phyloP scores from a whole-genome alignment of 2,329 filamentous ascomycete species.

The Colletotrichum navitas region DNA sequence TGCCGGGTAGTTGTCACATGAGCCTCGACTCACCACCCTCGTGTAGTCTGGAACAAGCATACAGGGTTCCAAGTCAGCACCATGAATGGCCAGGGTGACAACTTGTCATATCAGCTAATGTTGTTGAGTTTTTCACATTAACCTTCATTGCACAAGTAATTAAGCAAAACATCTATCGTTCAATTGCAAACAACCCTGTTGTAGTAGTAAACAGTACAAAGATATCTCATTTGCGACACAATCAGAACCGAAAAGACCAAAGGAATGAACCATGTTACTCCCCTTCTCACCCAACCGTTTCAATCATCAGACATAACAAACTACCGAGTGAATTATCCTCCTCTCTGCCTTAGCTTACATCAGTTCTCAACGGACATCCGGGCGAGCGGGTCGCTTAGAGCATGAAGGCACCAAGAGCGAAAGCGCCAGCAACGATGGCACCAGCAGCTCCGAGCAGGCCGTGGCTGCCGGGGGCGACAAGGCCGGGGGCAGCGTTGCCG shows the following conservation, averaged over 20 bases:
- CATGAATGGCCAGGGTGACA: too few relatives aligned
- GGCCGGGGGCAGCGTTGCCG: slow-evolving; percentile 33
- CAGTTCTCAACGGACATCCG: background rate
- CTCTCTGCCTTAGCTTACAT: slow-evolving; percentile 30
- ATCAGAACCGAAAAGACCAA: slow-evolving; percentile 29
- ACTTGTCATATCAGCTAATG: too few relatives aligned
- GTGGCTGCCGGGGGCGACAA: slow-evolving; percentile 28
- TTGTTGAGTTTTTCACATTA: background rate
- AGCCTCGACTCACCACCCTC: slow-evolving; percentile 62
- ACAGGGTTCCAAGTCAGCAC: too few relatives aligned
- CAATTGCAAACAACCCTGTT: slow-evolving; percentile 25
- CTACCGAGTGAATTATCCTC: slow-evolving; percentile 39
- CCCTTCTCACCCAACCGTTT: slow-evolving; percentile 27
- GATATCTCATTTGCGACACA: slow-evolving; percentile 16
- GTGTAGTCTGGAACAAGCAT: too few relatives aligned
- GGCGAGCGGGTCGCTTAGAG: slow-evolving; percentile 26
- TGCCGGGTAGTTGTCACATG: background rate
- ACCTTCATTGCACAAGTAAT: background rate
- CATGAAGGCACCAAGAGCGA: slow-evolving; percentile 40
- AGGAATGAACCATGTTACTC: slow-evolving; percentile 36
- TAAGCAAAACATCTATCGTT: slow-evolving; percentile 32
- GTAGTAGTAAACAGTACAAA: slow-evolving; percentile 24
- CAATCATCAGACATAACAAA: slow-evolving; percentile 35
- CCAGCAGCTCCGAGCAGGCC: slow-evolving; percentile 36
- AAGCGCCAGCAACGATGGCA: slow-evolving; percentile 36